A percentile compares a stretch with the other conserved stretches of the same genome.
phyloP scores from a whole-genome alignment of 164 flowering plant species.

The Nelumbo lutea region DNA sequence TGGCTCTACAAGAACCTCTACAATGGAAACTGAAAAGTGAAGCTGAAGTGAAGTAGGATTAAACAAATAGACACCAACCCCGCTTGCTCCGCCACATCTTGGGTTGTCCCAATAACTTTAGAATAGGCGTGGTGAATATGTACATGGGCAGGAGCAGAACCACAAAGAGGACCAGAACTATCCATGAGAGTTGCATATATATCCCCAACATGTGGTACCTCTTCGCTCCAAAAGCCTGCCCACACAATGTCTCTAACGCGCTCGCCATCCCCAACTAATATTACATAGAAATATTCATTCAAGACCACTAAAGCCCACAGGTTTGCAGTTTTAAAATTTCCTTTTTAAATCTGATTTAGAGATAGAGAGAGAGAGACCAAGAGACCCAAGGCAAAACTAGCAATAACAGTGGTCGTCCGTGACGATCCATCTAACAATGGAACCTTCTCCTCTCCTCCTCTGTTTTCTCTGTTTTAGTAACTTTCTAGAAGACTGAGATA shows the following conservation, averaged over 20 bases:
- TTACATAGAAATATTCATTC: background rate
- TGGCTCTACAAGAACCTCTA: constrained; percentile 42
- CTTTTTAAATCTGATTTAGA: background rate
- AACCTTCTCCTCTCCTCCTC: background rate
- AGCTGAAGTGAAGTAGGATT: constrained; percentile 32
- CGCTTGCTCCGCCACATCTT: constrained; percentile 32
- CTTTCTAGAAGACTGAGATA: no score
- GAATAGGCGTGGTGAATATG: constrained; percentile 36
- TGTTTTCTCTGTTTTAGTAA: no score
- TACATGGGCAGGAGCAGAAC: constrained; percentile 36
- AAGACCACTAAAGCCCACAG: background rate
- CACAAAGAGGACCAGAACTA: constrained; percentile 31
- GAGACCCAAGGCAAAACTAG: constrained; percentile 49
- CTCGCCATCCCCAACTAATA: constrained; percentile 58
- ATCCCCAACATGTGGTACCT: constrained; percentile 46
- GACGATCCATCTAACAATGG: constrained; percentile 3
- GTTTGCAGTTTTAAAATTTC: no score
- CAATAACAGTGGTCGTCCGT: constrained; percentile 32
- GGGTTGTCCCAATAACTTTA: constrained; percentile 37
- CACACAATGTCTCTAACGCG: constrained; percentile 50
- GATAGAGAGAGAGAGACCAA: constrained; percentile 21
- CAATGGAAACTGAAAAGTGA: constrained; percentile 29
- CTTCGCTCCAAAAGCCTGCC: constrained; percentile 54
- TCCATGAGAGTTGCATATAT: constrained; percentile 48
- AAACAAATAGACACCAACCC: constrained; percentile 35